phyloP scores from a whole-genome alignment of 495 filamentous ascomycete species.

The Aspergillus egyptiacus region DNA sequence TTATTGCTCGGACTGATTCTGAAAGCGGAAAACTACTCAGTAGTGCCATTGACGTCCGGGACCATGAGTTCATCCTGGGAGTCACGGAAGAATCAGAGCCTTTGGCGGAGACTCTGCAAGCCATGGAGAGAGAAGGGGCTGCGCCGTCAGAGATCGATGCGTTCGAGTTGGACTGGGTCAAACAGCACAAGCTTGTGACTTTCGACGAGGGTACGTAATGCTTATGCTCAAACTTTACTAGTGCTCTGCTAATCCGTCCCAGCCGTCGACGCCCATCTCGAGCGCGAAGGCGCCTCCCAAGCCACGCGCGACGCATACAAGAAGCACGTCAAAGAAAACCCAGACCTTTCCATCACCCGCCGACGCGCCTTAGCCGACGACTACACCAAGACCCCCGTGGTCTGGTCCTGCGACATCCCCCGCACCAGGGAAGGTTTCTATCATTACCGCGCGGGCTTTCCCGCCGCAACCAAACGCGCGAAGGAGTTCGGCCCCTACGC shows the following conservation, averaged over 20 bases:
- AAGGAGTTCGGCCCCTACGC: constrained; percentile 87
- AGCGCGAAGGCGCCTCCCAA: constrained; percentile 52
- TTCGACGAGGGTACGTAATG: constrained; percentile 70
- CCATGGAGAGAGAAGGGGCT: constrained; percentile 78
- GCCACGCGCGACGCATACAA: constrained; percentile 62
- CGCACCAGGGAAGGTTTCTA: constrained; percentile 95
- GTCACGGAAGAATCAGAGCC: constrained; percentile 66
- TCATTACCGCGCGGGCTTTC: constrained; percentile 85
- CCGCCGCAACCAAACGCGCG: constrained; percentile 86
- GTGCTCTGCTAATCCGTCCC: constrained; percentile 16
- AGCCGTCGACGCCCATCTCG: constrained; percentile 70
- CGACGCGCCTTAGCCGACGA: constrained; percentile 64
- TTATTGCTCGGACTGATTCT: constrained; percentile 92
- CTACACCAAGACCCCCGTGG: constrained; percentile 59
- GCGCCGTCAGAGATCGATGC: constrained; percentile 71
- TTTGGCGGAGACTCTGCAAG: constrained; percentile 81
- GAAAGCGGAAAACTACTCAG: constrained; percentile 88
- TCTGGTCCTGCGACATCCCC: constrained; percentile 87
- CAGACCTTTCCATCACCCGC: constrained; percentile 67
- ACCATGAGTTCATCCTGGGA: constrained; percentile 95
- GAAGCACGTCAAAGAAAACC: constrained; percentile 49
- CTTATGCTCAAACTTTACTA: background rate
- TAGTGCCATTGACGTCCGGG: constrained; percentile 83
- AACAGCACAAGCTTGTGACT: constrained; percentile 75
- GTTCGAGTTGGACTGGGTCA: constrained; percentile 86